phyloP scores from a whole-genome alignment of 108 stramenopile genomes.

The Asterionellopsis glacialis region DNA sequence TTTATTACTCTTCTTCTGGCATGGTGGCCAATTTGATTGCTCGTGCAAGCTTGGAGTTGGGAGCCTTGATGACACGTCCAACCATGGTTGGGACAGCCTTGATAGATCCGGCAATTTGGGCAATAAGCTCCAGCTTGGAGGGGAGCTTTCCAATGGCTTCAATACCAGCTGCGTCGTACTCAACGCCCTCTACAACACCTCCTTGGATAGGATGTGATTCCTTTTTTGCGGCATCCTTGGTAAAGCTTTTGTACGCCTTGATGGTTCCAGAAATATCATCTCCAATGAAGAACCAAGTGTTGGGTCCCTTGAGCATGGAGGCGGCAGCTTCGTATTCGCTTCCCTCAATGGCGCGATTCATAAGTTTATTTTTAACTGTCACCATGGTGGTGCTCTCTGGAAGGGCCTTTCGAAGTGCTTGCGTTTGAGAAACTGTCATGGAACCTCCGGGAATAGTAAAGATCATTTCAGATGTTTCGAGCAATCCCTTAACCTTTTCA shows the following conservation, averaged over 20 bases:
- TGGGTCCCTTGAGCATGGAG: constrained; percentile 70
- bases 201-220: constrained; percentile 70
- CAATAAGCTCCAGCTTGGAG: constrained; percentile 86
- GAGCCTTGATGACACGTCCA: constrained; percentile 87
- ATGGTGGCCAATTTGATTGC: constrained; percentile 84
- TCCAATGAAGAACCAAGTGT: constrained; percentile 95
- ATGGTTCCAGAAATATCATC: constrained; percentile 84
- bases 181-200: constrained; percentile 79
- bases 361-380: constrained; percentile 91
- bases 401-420: constrained; percentile 67
- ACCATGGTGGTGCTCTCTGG: constrained; percentile 79
- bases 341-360: constrained; percentile 81
- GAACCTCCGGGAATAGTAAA: constrained; percentile 72
- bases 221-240: constrained; percentile 60
- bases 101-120: constrained; percentile 83
- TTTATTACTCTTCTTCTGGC: constrained; percentile 11
- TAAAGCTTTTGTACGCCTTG: constrained; percentile 73
- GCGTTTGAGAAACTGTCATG: constrained; percentile 62
- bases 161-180: constrained; percentile 74
- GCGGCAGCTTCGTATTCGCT: constrained; percentile 59
- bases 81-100: constrained; percentile 95
- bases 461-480: constrained; percentile 76
- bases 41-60: constrained; percentile 74
- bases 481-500: constrained; percentile 55
- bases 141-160: constrained; percentile 84